These are phyloP conservation scores for Achaetomium macrosporum DNA, from an alignment of 2,329 filamentous ascomycete species.

Conservation along the genomic window DNA sequence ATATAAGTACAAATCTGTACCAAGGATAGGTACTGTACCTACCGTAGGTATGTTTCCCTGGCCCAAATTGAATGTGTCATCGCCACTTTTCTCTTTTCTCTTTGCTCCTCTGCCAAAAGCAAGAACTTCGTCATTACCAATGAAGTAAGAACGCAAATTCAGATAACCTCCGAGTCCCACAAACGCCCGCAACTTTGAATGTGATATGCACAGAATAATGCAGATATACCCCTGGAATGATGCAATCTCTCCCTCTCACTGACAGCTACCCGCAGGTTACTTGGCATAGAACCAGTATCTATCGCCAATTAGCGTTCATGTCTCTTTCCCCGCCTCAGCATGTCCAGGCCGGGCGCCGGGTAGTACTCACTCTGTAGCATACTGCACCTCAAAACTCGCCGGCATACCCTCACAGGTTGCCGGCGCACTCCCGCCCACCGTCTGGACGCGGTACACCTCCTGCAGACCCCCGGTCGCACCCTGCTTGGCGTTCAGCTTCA, in stretches of 20 bases:
- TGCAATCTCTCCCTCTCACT: background rate
- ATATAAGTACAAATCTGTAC: no score
- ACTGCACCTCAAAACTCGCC: constrained; percentile 65
- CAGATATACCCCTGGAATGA: background rate
- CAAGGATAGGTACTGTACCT: no score
- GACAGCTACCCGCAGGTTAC: background rate
- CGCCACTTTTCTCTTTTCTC: no score
- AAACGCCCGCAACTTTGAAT: constrained; percentile 8
- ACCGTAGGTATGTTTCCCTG: no score
- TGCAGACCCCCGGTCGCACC: constrained; percentile 58
- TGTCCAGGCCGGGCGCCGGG: background rate
- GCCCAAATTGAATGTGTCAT: no score
- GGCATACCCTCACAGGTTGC: constrained; percentile 62
- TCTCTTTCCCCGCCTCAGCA: background rate
- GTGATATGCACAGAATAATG: background rate
- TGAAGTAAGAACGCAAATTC: background rate
- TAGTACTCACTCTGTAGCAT: constrained; percentile 71
- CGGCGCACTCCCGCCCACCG: constrained; percentile 73
- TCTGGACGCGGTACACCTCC: constrained; percentile 78
- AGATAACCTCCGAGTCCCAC: background rate
- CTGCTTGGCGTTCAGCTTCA: constrained; percentile 57
- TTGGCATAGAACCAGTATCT: constrained; percentile 23
- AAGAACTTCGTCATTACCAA: background rate
- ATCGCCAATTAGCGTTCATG: constrained; percentile 4
- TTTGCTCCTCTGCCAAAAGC: background rate